phyloP scores from a whole-genome alignment of 495 filamentous ascomycete species.

The Articulospora tetracladia region DNA sequence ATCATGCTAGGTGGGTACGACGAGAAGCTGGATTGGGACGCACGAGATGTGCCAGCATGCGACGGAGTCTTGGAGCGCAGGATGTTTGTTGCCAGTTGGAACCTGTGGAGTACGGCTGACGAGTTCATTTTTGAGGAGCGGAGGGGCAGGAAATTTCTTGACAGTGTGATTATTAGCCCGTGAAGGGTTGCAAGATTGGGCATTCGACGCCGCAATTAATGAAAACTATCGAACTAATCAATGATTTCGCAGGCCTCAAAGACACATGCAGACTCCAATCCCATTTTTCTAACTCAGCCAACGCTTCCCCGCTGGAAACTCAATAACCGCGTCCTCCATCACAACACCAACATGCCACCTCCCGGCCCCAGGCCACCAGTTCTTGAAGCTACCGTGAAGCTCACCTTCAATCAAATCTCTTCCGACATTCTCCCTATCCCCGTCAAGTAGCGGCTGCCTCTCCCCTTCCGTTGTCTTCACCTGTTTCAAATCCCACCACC shows the following conservation, averaged over 20 bases:
- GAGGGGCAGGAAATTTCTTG: background rate
- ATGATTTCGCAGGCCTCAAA: too few species aligned
- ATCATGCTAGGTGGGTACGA: background rate
- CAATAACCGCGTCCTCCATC: constrained; percentile 37
- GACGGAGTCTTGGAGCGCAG: background rate
- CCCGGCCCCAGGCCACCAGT: constrained; percentile 42
- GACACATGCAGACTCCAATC: too few species aligned
- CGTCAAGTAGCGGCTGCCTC: constrained; percentile 8
- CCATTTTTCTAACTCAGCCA: too few species aligned
- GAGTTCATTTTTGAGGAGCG: background rate
- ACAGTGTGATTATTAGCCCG: background rate
- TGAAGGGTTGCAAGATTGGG: background rate
- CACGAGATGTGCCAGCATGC: background rate
- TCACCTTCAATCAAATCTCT: constrained; percentile 22
- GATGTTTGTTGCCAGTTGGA: background rate
- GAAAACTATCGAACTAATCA: too few species aligned
- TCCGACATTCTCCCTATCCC: background rate
- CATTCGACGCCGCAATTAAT: too few species aligned
- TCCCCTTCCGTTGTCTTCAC: constrained; percentile 14
- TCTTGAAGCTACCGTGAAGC: constrained; percentile 17
- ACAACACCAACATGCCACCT: constrained; percentile 40
- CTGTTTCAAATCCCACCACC: constrained; percentile 40
- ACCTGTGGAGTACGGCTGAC: background rate
- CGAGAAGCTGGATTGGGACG: background rate
- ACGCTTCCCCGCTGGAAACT: constrained; percentile 28